phyloP scores from a whole-genome alignment of 257 asterid species.

The Rehmannia glutinosa region DNA sequence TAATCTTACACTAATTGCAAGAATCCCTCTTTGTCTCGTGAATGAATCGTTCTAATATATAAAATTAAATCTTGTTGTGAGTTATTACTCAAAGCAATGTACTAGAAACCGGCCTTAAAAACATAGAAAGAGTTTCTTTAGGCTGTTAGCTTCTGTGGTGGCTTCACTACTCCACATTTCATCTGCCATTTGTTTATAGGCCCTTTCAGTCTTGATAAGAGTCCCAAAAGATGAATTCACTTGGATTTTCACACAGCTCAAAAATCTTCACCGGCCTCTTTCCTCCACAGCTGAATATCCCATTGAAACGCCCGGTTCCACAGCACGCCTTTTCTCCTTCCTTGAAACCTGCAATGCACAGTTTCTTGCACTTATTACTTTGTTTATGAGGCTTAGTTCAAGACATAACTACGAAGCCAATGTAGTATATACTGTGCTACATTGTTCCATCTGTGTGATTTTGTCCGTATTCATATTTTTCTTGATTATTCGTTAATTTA shows the following conservation, averaged over 20 bases:
- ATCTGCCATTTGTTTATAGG: constrained; percentile 32
- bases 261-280: constrained; percentile 33
- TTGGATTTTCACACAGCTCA: constrained; percentile 38
- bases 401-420: no score
- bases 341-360: constrained; percentile 52
- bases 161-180: constrained; percentile 33
- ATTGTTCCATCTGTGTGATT: no score
- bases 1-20: not conserved
- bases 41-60: no score
- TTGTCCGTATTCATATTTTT: not conserved
- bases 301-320: constrained; percentile 48
- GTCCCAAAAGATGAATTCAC: constrained; percentile 45
- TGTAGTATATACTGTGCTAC: no score
- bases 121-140: constrained; percentile 31
- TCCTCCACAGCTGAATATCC: constrained; percentile 50
- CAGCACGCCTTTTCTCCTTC: constrained; percentile 53
- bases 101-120: constrained; percentile 1
- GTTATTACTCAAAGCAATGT: not conserved
- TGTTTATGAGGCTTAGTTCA: no score
- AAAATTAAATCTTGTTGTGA: not conserved
- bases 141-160: constrained; percentile 20
- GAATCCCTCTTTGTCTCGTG: not conserved
- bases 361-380: no score
- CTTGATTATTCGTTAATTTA: no score
- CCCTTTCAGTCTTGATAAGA: constrained; percentile 41